Evolutionary conservation across 2,329 filamentous ascomycete species (phyloP).

Genomic region (Colletotrichum horii): DNA sequence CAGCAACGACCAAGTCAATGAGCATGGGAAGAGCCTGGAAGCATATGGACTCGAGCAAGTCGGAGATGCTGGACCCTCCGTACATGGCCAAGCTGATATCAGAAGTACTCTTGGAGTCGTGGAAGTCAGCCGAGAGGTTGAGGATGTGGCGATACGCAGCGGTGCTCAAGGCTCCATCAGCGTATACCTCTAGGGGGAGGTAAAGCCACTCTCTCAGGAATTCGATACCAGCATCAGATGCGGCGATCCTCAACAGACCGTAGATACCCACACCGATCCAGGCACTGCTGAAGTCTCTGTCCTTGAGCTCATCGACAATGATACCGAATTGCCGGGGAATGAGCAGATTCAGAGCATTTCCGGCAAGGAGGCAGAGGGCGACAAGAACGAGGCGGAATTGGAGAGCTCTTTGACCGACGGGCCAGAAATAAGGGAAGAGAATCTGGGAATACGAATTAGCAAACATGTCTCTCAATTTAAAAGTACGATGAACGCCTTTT

Average conservation of each 20-base stretch:
- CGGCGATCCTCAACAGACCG: conserved; percentile 53
- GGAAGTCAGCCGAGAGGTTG: conserved; percentile 65
- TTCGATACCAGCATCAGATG: conserved; percentile 60
- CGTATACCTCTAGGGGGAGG: conserved; percentile 63
- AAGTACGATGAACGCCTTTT: not conserved
- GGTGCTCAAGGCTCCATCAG: conserved; percentile 56
- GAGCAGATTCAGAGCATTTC: conserved; percentile 76
- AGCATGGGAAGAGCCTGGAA: conserved; percentile 65
- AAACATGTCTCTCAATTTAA: not conserved
- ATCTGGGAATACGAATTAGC: conserved; percentile 48
- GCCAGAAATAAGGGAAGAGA: conserved; percentile 82
- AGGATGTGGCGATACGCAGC: conserved; percentile 65
- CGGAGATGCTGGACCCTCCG: conserved; percentile 58
- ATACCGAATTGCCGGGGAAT: conserved; percentile 83
- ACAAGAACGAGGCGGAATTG: conserved; percentile 74
- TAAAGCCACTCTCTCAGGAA: conserved; percentile 61
- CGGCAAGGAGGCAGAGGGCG: conserved; percentile 68
- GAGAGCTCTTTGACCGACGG: conserved; percentile 67
- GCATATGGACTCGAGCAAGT: conserved; percentile 61
- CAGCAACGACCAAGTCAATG: conserved; percentile 63
- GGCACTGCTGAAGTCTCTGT: conserved; percentile 32
- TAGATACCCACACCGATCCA: conserved; percentile 60
- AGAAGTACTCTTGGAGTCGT: conserved; percentile 64
- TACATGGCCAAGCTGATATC: conserved; percentile 64
- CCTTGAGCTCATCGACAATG: conserved; percentile 71